Percentiles rank a stretch among this genome's conserved stretches.
These are phyloP conservation scores for Mycosarcoma mackinlayi DNA, from an alignment of 1,284 basidiomycete genomes.

Conservation along the genomic window DNA sequence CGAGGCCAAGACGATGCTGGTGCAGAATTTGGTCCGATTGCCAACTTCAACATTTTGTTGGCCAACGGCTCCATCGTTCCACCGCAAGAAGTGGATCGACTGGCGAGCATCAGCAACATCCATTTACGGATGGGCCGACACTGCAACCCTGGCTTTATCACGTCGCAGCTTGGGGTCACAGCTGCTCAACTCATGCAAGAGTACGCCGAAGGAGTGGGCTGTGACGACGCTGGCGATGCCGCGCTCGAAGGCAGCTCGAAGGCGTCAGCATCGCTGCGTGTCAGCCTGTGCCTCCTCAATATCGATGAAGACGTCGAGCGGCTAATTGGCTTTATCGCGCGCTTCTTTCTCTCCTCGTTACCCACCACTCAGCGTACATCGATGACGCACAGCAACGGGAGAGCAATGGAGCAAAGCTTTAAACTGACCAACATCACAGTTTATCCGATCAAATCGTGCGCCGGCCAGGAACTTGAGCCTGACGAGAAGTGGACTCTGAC, in stretches of 20 bases:
- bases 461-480: constrained; percentile 32
- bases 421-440: constrained; percentile 39
- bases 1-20: neutral
- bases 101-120: constrained; percentile 54
- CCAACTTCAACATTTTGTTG: constrained; percentile 49
- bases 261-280: constrained; percentile 36
- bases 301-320: constrained; percentile 47
- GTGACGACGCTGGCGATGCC: constrained; percentile 35
- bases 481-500: constrained; percentile 41
- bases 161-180: constrained; percentile 32
- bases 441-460: constrained; percentile 58
- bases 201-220: constrained; percentile 53
- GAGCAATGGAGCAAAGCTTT: constrained; percentile 5
- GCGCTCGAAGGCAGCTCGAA: constrained; percentile 2
- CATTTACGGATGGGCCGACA: constrained; percentile 56
- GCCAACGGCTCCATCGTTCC: constrained; percentile 29
- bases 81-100: constrained; percentile 49
- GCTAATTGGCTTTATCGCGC: constrained; percentile 39
- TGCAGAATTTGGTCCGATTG: constrained; percentile 44
- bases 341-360: constrained; percentile 36
- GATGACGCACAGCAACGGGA: neutral
- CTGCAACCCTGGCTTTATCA: constrained; percentile 57
- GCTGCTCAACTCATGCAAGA: constrained; percentile 36
- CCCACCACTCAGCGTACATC: neutral
- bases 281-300: constrained; percentile 50